Percentiles rank a stretch among this genome's conserved stretches.
Evolutionary conservation across 495 filamentous ascomycete genomes (phyloP).

Genomic region (Pseudoneurospora amorphoporcata): DNA sequence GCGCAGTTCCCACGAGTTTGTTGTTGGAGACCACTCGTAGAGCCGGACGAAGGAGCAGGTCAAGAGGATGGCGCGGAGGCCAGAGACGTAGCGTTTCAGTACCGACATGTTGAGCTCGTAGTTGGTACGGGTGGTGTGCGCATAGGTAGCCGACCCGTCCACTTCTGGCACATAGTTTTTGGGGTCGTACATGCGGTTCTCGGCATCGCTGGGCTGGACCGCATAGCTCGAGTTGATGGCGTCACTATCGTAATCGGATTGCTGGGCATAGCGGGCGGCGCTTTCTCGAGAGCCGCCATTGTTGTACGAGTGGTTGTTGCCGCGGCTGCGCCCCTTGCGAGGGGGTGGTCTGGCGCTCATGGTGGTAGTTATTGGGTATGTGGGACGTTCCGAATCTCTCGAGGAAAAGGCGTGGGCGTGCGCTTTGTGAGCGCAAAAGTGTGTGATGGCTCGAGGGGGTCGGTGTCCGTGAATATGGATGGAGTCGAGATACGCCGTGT

Average conservation of each 20-base stretch:
- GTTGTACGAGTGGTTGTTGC: conserved; percentile 24
- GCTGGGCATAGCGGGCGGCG: conserved; percentile 19
- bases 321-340: conserved; percentile 24
- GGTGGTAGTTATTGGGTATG: conserved; percentile 1
- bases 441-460: neutral
- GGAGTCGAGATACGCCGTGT: neutral
- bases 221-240: conserved; percentile 31
- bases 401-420: neutral
- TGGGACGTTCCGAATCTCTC: conserved; percentile 1
- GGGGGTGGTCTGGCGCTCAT: conserved; percentile 22
- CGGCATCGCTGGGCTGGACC: neutral
- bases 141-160: conserved; percentile 11
- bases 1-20: conserved; percentile 63
- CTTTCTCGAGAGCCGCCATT: conserved; percentile 4
- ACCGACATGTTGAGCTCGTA: conserved; percentile 75
- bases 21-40: conserved; percentile 57
- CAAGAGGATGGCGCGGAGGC: conserved; percentile 54
- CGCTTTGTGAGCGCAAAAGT: neutral
- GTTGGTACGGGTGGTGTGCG: conserved; percentile 52
- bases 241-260: conserved; percentile 59
- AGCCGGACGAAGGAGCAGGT: conserved; percentile 72
- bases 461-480: neutral
- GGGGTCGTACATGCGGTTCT: conserved; percentile 12
- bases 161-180: conserved; percentile 9
- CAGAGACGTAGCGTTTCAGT: conserved; percentile 56